Conservation (phyloP, 2,329 filamentous ascomycete species). For the Diaporthe sp. region DNA sequence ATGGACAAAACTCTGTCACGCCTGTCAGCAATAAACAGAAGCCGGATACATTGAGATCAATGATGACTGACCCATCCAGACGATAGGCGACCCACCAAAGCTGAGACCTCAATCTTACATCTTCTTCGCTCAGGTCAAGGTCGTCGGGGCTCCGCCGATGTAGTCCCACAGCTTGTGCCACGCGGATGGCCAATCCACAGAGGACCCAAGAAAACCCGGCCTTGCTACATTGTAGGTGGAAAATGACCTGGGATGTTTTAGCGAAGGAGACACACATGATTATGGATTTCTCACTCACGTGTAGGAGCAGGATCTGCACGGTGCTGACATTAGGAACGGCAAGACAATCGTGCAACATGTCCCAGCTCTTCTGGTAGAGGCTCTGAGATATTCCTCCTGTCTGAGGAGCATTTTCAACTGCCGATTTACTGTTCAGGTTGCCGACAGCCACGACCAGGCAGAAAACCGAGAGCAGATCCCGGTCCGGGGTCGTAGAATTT, state of each 20-base stretch:
- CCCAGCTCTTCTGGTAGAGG: not conserved
- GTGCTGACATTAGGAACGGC: not conserved
- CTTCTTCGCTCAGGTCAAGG: not conserved
- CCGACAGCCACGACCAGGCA: slow-evolving; percentile 5
- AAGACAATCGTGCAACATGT: slow-evolving; percentile 6
- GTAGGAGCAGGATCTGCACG: not conserved
- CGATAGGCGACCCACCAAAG: slow-evolving; percentile 5
- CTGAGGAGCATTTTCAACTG: not conserved
- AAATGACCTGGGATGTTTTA: not conserved
- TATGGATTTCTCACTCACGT: not conserved
- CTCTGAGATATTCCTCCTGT: not conserved
- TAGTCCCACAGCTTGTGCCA: slow-evolving; percentile 4
- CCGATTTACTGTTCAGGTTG: not conserved
- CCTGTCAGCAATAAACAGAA: not conserved
- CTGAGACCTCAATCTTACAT: not conserved
- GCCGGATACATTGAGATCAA: accelerated
- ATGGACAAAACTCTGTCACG: not conserved
- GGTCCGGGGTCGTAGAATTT: not conserved
- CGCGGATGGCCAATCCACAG: slow-evolving; percentile 1
- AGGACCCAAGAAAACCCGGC: not conserved
- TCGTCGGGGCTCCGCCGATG: not conserved
- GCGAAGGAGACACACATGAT: not conserved
- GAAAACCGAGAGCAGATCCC: not conserved
- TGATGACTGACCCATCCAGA: not conserved
- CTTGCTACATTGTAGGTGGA: not conserved